Evolutionary conservation across 306 rosid genomes (phyloP), one percentile per base, ranked within the genome.

Genomic region (Ceratonia siliqua): DNA sequence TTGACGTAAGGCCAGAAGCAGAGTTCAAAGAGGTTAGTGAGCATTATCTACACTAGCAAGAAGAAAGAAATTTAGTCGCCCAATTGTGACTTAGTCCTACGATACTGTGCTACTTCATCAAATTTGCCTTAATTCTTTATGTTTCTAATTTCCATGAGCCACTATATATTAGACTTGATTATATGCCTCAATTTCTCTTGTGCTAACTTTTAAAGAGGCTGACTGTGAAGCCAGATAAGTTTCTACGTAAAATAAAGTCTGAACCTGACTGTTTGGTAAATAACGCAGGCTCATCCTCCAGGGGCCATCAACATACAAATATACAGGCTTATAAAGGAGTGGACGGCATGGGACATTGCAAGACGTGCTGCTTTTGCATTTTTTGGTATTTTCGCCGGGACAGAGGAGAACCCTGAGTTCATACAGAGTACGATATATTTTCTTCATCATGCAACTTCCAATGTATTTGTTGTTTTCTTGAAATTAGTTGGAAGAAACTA

Each of bases 331-430:
- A 94, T 94, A 80, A 94, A 92, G 88, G 99, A 94, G 77, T 92
- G 99, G 97, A 90, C 99, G 50, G 99, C 99, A 43, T 90, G 99
- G 97, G 99, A 94, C 81, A 94, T 94, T 57, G 96, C 97, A 15
- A 87, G 97, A 79, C 91, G 99, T 22, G 97, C 97, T 73, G 99
- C 99, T 39, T 94, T 94, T 78, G 96, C 97, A 42, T 94, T 94
- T 81, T 94, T 94, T 75, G 99, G 99, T 73, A 90, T 94, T 75
- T 94, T 94, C 75, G 70, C 93, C 3, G 99, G 99, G 12, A 94
- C 99, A 58, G 99, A 94, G 89, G 99, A 94, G 89, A 92, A 94
- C 78, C 99, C 99, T 0, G 96, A 94, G 56, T 94, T 92, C 87
- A 78, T 92, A 2, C 81, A 72, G 42, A 57, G 99, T 94, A 88